A percentile compares a stretch with the other conserved stretches of the same genome.
These are phyloP conservation scores for Lichenothelia convexa DNA, from an alignment of 495 filamentous ascomycete species.

Conservation along the genomic window DNA sequence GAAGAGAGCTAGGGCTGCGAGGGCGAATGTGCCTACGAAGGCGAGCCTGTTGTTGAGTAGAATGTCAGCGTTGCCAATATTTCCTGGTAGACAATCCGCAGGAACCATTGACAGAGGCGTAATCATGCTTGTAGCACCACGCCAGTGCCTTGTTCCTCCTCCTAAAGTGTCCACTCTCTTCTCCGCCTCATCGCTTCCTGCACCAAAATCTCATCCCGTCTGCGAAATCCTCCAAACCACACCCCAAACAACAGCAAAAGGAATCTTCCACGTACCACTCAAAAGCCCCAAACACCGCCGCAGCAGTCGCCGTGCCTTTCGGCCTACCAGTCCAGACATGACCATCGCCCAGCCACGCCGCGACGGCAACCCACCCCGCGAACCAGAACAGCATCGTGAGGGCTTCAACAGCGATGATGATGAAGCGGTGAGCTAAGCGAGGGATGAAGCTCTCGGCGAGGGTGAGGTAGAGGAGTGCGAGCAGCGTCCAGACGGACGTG, in stretches of 20 bases:
- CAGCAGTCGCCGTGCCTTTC: conserved; percentile 34
- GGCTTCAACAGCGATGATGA: conserved; percentile 43
- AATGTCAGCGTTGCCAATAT: not conserved
- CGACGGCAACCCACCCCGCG: conserved; percentile 58
- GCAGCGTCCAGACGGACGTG: conserved; percentile 50
- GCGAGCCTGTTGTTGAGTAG: conserved; percentile 23
- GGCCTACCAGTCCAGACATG: conserved; percentile 29
- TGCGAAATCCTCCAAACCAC: not conserved
- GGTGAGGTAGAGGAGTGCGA: conserved; percentile 47
- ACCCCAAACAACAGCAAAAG: not conserved
- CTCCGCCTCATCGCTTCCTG: too few species aligned
- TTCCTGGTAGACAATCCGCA: not conserved
- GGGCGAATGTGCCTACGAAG: conserved; percentile 30
- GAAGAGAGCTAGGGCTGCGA: conserved; percentile 22
- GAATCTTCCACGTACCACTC: conserved; percentile 29
- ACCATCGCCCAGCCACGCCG: conserved; percentile 35
- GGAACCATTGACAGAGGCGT: not conserved
- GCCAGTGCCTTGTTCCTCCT: too few species aligned
- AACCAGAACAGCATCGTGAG: conserved; percentile 84
- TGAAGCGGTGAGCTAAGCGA: conserved; percentile 37
- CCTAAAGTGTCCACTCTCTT: too few species aligned
- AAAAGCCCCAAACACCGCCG: conserved; percentile 34
- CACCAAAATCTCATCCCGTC: too few species aligned
- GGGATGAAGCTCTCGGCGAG: conserved; percentile 42
- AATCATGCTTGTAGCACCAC: too few species aligned